Evolutionary conservation across 1,284 basidiomycete genomes (phyloP), one percentile per base, ranked within the genome.

Genomic region (Vanrija humicola): DNA sequence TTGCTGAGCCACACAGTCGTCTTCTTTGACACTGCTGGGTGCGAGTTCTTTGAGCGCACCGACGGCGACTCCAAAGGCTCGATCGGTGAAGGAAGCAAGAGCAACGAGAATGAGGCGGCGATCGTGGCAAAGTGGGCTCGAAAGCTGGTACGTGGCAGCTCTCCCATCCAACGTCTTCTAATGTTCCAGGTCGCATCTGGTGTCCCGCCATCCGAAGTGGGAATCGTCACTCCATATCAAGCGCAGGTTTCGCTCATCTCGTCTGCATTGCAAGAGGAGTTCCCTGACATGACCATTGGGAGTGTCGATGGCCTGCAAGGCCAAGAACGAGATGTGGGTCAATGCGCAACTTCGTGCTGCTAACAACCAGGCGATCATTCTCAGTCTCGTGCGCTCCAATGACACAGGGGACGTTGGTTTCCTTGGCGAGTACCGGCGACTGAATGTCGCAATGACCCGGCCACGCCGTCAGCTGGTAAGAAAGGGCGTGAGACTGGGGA

Each of bases 401-500:
- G 62, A 68, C 10, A 68, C 90, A 82, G 81, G 90, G 43, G 89
- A 94, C 64, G 90, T 97, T 1, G 93, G 94, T 0, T 96, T 97
- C 75, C 74, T 97, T 64, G 89, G 87, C 67, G 94, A 97, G 69
- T 89, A 90, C 65, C 80, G 93, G 40, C 80, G 94, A 43, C 77
- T 97, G 66, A 97, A 97, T 70, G 90, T 95, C 46, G 91, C 91
- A 0, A 97, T 97, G 94, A 97, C 94, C 2, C 80, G 93, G 47
- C 89, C 93, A 3, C 86, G 87, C 65, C 80, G 92, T n/a, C 90
- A 94, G 70, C 79, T 97, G 54, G 90, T 92, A 64, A 64, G 83
- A 66, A 12, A 8, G 28, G 21, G 10, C 23, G 69, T 53, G 52
- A 45, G 29, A 10, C 7, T 2, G 3, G 18, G 16, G 19, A 5